phyloP scores from a whole-genome alignment of 2,329 filamentous ascomycete species.

The Sclerotinia glacialis region DNA sequence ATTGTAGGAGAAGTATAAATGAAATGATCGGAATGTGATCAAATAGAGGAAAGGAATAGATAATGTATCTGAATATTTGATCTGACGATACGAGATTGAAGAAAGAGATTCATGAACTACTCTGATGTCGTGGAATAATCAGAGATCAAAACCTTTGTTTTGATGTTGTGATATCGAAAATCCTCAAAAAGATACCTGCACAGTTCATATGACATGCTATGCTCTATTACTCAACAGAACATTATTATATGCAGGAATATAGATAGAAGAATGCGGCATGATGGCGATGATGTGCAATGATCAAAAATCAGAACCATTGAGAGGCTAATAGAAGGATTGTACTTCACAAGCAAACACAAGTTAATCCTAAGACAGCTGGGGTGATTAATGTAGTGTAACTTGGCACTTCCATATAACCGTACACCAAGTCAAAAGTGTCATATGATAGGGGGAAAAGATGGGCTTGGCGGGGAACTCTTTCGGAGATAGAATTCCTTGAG shows the following conservation, averaged over 20 bases:
- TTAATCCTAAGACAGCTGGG: conserved; percentile 1
- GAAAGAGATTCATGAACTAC: not conserved
- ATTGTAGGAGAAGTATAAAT: not conserved
- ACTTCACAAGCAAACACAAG: not conserved
- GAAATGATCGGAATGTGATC: not conserved
- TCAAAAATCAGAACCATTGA: not conserved
- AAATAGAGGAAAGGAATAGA: not conserved
- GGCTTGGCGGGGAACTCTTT: not conserved
- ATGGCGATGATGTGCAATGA: conserved; percentile 1
- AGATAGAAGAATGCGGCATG: not conserved
- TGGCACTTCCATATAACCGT: not conserved
- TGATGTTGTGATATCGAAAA: conserved; percentile 1
- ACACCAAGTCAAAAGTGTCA: conserved; percentile 7
- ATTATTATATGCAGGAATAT: not conserved
- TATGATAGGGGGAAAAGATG: not conserved
- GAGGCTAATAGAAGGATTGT: not conserved
- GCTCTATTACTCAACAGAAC: not conserved
- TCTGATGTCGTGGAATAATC: not conserved
- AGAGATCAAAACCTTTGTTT: not conserved
- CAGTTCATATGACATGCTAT: not conserved
- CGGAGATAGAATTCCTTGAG: conserved; percentile 4
- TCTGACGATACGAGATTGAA: not conserved
- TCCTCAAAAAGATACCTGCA: not conserved
- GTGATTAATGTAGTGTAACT: not conserved
- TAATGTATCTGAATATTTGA: conserved; percentile 2